Evolutionary conservation across 768 basidiomycete genomes (phyloP), one percentile per base, ranked within the genome.

Genomic region (Auriscalpium vulgare): DNA sequence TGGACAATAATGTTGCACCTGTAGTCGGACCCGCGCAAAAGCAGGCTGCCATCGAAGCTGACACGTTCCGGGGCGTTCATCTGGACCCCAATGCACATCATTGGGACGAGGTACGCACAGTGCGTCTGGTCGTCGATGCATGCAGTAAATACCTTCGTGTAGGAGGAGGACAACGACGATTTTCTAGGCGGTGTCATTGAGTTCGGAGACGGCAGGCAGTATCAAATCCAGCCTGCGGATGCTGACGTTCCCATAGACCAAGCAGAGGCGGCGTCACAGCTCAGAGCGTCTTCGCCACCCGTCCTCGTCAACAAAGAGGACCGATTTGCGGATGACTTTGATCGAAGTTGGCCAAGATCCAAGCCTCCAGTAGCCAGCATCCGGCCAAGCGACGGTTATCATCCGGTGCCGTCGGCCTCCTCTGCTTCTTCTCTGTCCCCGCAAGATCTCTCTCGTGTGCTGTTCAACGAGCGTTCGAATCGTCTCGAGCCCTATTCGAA

Each of bases 391-490:
- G 45, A 19, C 9, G 55, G 61, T 19, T 8, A 52, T 17, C 54
- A 67, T 62, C 47, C 64, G 50, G 59, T 69, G 17, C 68, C 71
- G 13, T 69, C 74, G 10, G 59, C 69, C 5, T 69, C 74, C 63
- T 66, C 75, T 60, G 64, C 70, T 57, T 66, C 73, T 52, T 55
- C 71, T 19, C 73, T 76, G 54, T 78, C 82, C 9, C 78, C 81
- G 9, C 74, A 78, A 57, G 82, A 85, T 43, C 70, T 77, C 2
- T 78, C 87, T 37, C 81, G 89, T 44, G 85, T 85, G 1, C 76
- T 99, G n/a, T 99, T 97, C 77, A 98, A 99, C 65, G 97, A 95
- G 65, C 84, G 88, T 4, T 90, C 88, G 10, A 97, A 97, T 65
- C 80, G 84, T 60, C 71, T 97, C 55, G 95, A 98, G 69, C 89